phyloP scores from a whole-genome alignment of 306 rosid species.

The Quercus berberidifolia region DNA sequence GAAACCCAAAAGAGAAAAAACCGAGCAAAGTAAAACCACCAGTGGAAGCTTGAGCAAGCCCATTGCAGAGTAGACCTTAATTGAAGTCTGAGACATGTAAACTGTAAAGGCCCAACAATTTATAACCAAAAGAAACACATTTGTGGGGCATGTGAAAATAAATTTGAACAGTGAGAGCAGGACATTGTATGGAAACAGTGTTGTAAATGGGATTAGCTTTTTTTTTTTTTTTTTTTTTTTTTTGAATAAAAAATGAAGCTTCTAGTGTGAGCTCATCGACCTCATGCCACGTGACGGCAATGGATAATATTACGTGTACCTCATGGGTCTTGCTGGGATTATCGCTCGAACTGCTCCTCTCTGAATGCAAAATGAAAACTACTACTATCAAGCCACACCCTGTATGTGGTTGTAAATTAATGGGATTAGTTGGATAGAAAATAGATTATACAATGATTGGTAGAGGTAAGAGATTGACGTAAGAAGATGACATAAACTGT shows the following conservation, averaged over 20 bases:
- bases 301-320: fast-evolving
- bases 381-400: fast-evolving
- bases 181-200: background rate
- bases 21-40: conserved; percentile 33
- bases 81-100: background rate
- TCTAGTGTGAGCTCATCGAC: fast-evolving
- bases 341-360: too few species aligned
- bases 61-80: conserved; percentile 38
- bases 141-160: conserved; percentile 17
- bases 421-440: conserved; percentile 5
- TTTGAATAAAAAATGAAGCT: too few species aligned
- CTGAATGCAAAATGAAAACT: fast-evolving
- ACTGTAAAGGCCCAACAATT: background rate
- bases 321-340: fast-evolving
- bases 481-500: background rate
- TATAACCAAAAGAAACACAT: conserved; percentile 27
- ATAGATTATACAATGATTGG: conserved; percentile 10
- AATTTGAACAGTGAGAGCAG: conserved; percentile 15
- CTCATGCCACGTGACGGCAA: fast-evolving
- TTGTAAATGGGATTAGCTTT: background rate
- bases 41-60: conserved; percentile 34
- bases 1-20: conserved; percentile 35
- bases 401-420: background rate
- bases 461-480: conserved; percentile 26
- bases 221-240: too few species aligned